Percentiles rank a stretch among this genome's conserved stretches.
Evolutionary conservation across 345 rosid genomes (phyloP).

Genomic region (Pseudoturritis turrita): DNA sequence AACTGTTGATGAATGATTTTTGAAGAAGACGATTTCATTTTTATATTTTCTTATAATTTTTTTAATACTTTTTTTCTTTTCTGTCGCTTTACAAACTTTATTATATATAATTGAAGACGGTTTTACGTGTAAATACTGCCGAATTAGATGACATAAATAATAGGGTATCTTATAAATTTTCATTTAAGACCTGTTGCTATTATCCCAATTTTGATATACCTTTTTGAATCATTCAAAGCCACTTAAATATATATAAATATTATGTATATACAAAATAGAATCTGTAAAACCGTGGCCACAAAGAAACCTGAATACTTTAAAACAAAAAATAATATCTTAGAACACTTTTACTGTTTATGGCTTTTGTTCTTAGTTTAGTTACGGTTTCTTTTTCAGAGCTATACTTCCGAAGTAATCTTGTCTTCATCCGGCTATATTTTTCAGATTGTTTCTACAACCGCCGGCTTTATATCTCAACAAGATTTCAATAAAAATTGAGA

Average conservation of each 20-base stretch:
- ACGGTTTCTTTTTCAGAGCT: no score
- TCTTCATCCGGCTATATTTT: no score
- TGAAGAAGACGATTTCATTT: not conserved
- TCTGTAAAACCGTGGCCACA: conserved; percentile 16
- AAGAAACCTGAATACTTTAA: not conserved
- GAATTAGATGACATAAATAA: conserved; percentile 24
- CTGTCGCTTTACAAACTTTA: conserved; percentile 13
- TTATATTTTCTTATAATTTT: not conserved
- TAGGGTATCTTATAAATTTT: not conserved
- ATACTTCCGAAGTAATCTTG: no score
- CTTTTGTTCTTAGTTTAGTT: no score
- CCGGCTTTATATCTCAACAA: no score
- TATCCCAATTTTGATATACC: conserved; percentile 7
- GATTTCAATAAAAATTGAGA: no score
- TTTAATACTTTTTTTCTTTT: not conserved
- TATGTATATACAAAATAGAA: not conserved
- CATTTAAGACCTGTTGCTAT: conserved; percentile 24
- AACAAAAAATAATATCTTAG: not conserved
- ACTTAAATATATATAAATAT: not conserved
- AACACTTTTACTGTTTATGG: not conserved
- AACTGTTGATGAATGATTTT: not conserved
- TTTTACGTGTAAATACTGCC: conserved; percentile 25
- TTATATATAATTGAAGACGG: conserved; percentile 9
- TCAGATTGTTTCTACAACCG: no score
- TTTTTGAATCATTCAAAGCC: conserved; percentile 22